Evolutionary conservation across 139 green algal genomes (phyloP).

Genomic region (Chlorella sp.): DNA sequence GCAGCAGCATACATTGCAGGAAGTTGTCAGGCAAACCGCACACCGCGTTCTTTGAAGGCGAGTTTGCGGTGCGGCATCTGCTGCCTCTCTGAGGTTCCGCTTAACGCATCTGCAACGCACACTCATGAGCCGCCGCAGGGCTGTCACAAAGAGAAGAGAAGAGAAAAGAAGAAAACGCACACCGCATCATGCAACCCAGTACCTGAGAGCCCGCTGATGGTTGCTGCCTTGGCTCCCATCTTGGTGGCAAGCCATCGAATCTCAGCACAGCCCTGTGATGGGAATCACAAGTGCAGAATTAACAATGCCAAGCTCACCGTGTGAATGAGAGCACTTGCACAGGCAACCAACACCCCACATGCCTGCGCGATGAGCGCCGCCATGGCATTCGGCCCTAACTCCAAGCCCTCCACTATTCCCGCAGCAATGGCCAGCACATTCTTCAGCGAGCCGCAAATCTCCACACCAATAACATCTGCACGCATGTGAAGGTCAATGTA

Average conservation of each 20-base stretch:
- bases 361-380: constrained; percentile 88
- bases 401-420: constrained; percentile 96
- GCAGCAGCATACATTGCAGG: background rate
- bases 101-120: no score
- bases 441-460: constrained; percentile 98
- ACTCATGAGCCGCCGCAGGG: no score
- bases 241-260: constrained; percentile 95
- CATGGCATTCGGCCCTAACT: constrained; percentile 96
- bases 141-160: no score
- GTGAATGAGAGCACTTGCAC: no score
- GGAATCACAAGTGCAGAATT: no score
- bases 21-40: background rate
- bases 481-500: background rate
- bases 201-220: constrained; percentile 85
- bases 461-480: constrained; percentile 96
- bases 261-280: constrained; percentile 76
- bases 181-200: background rate
- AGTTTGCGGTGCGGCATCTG: no score
- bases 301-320: no score
- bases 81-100: no score
- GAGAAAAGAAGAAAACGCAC: no score
- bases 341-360: background rate
- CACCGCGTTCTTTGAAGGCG: no score
- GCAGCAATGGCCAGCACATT: constrained; percentile 99
- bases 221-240: constrained; percentile 93